Conservation (phyloP, 176 grass and related monocot genomes). For the Rhipidocladum racemiflorum region DNA sequence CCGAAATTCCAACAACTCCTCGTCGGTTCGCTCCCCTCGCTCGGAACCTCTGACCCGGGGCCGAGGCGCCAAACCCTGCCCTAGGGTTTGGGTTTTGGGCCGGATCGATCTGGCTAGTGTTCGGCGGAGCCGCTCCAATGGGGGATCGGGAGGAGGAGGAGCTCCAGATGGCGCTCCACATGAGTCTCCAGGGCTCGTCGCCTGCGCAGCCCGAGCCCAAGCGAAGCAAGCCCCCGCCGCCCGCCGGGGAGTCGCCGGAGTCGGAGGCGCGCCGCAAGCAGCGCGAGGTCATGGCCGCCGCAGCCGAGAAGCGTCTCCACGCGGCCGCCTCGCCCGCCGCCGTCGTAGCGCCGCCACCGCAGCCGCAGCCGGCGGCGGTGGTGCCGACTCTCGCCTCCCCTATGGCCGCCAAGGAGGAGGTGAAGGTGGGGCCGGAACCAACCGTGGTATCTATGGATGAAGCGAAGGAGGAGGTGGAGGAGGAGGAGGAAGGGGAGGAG, state of each 20-base stretch:
- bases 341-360: not conserved
- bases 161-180: slow-evolving; percentile 88
- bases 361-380: not conserved
- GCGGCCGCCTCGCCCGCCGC: not conserved
- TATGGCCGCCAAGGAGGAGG: slow-evolving; percentile 25
- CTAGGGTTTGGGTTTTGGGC: slow-evolving; percentile 45
- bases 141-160: slow-evolving; percentile 87
- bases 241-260: slow-evolving; percentile 59
- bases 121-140: slow-evolving; percentile 35
- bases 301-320: slow-evolving; percentile 72
- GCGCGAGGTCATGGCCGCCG: slow-evolving; percentile 84
- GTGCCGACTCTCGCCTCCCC: not conserved
- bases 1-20: slow-evolving; percentile 10
- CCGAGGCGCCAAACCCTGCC: slow-evolving; percentile 5
- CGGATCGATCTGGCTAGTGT: slow-evolving; percentile 34
- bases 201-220: slow-evolving; percentile 80
- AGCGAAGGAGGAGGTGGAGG: slow-evolving; percentile 16
- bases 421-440: not conserved
- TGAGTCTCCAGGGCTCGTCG: slow-evolving; percentile 86
- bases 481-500: slow-evolving; percentile 47
- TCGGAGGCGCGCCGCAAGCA: slow-evolving; percentile 59
- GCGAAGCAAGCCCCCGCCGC: slow-evolving; percentile 63
- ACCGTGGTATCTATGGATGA: slow-evolving; percentile 29
- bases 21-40: not conserved
- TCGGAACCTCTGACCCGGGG: slow-evolving; percentile 13